A percentile compares a stretch with the other conserved stretches of the same genome.
Conservation (phyloP, 192 early-diverging fungal genomes). For the Linnemannia elongata region DNA sequence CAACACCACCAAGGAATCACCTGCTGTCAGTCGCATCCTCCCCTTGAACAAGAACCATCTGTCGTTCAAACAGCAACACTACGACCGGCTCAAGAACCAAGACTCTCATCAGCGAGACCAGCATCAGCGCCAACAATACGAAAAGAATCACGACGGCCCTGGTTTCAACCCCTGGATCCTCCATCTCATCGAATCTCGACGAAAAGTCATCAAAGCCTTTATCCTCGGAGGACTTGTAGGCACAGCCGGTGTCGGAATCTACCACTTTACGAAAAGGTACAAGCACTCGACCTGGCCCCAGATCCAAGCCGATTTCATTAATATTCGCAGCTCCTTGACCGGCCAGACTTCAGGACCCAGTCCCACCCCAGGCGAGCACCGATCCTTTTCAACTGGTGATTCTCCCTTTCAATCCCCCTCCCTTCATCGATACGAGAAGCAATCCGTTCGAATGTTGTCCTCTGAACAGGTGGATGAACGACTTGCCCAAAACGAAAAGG, state of each 20-base stretch:
- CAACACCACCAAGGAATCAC: background rate
- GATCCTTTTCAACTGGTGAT: conserved; percentile 7
- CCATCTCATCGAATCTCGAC: conserved; percentile 7
- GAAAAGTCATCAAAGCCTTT: conserved; percentile 24
- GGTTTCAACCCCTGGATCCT: conserved; percentile 27
- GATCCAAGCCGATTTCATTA: conserved; percentile 11
- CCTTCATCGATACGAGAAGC: conserved; percentile 28
- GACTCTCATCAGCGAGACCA: background rate
- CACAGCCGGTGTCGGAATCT: background rate
- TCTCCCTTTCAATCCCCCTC: background rate
- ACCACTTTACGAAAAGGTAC: background rate
- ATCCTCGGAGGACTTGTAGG: conserved; percentile 5
- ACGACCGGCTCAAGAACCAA: conserved; percentile 17
- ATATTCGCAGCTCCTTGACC: background rate
- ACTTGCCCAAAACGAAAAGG: conserved; percentile 38
- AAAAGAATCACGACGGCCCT: background rate
- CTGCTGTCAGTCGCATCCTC: conserved; percentile 26
- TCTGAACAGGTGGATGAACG: conserved; percentile 43
- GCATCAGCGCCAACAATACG: conserved; percentile 9
- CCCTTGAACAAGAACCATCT: conserved; percentile 12
- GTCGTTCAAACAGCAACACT: conserved; percentile 6
- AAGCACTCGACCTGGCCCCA: background rate
- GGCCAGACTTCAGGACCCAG: background rate
- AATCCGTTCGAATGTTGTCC: conserved; percentile 31
- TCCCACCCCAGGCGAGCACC: conserved; percentile 7